phyloP scores from a whole-genome alignment of 163 green algal species.

The Chlorella variabilis region DNA sequence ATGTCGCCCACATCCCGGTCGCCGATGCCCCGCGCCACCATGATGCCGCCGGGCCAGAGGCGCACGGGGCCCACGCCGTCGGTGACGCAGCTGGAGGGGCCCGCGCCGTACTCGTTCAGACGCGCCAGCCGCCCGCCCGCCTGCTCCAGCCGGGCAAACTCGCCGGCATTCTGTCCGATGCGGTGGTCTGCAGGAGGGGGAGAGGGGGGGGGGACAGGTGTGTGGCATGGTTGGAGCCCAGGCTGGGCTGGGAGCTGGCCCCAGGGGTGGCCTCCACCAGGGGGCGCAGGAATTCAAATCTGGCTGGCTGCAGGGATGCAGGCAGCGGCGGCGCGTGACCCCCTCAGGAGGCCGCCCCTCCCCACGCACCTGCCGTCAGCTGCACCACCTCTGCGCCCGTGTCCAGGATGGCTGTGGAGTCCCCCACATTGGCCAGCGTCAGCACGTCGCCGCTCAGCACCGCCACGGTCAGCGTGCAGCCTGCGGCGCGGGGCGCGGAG shows the following conservation, averaged over 20 bases:
- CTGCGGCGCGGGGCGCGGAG: slow-evolving; percentile 19
- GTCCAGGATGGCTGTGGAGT: slow-evolving; percentile 72
- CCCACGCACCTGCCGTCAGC: slow-evolving; percentile 57
- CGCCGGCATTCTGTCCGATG: slow-evolving; percentile 48
- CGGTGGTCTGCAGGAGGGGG: slow-evolving; percentile 56
- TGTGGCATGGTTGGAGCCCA: neutral
- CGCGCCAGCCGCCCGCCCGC: slow-evolving; percentile 41
- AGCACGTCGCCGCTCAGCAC: slow-evolving; percentile 65
- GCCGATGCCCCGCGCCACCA: slow-evolving; percentile 83
- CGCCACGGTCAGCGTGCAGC: slow-evolving; percentile 57
- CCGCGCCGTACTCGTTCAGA: slow-evolving; percentile 40
- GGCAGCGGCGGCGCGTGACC: too few species aligned
- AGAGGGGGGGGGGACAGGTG: too few species aligned
- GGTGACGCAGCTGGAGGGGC: slow-evolving; percentile 64
- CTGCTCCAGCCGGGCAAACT: slow-evolving; percentile 60
- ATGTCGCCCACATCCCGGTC: slow-evolving; percentile 86
- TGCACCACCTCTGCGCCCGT: slow-evolving; percentile 50
- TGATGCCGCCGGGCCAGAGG: slow-evolving; percentile 89
- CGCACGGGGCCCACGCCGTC: slow-evolving; percentile 88
- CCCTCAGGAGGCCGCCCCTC: too few species aligned
- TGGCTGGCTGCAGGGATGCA: too few species aligned
- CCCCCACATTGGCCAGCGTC: slow-evolving; percentile 70
- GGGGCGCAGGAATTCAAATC: neutral
- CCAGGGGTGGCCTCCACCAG: neutral
- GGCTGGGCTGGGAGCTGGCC: neutral